Evolutionary conservation across 1,284 basidiomycete genomes (phyloP), one percentile per base, ranked within the genome.

Genomic region (Ceratobasidium papillatum): DNA sequence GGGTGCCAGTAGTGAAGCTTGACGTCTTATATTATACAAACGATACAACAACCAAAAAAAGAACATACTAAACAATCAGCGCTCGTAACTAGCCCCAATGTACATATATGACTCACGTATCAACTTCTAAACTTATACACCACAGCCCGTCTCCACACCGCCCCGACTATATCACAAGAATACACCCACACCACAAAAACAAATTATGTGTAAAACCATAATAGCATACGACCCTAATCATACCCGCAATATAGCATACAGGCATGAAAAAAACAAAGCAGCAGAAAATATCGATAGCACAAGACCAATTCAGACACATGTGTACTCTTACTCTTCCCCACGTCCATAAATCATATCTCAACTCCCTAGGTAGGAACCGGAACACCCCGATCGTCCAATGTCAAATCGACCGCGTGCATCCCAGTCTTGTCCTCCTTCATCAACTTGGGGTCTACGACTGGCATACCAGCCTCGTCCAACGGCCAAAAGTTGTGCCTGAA

Each of bases 401-500:
- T 76, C 41, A 41, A 9, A 45, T 62, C 58, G 41, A 41, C 69
- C 61, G 19, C 25, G 34, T 74, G 61, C 36, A 64, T 54, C 12
- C 64, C 45, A 14, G 75, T 62, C 56, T 45, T 68, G 17, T 76
- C 64, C 19, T 47, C 45, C 5, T 45, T 22, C 58, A 72, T 61
- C 7, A 61, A 27, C n/a, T 47, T 58, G 1, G 62, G 71, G 25
- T 65, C 52, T 8, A 74, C 65, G 3, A 77, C 34, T 19, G 76
- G 77, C 22, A 86, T 81, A 0, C 89, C 88, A 12, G 84, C 80
- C 43, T 84, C 83, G 78, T 89, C 84, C 72, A 92, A 79, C 14
- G 93, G 93, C 93, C 93, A 95, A 78, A 94, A 78, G 32, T 79
- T 87, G 80, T 94, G 90, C 74, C 83, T 85, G 84, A 95, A 93